Evolutionary conservation across 2,329 filamentous ascomycete species (phyloP), one percentile per base, ranked within the genome.

Genomic region (Drechslerella stenobrocha): DNA sequence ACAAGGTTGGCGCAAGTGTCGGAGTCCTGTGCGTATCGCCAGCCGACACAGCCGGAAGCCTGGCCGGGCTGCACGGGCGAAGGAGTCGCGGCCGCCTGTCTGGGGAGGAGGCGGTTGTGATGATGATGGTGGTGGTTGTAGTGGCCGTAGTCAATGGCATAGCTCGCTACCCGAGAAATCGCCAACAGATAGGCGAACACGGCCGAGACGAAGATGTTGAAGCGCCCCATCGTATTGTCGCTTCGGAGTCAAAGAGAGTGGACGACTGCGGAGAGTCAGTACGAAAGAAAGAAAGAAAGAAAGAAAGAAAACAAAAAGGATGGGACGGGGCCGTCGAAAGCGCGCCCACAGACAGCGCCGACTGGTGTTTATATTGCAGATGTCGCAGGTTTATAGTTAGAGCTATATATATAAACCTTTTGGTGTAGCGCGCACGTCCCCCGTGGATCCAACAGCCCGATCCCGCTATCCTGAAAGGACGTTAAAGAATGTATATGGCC

Each of bases 201-300:
- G 2, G 52, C 50, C 15, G 60, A 66, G 3, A 66, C 32, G 50
- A 66, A 23, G 22, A 66, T 58, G 58, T 66, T 58, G 46, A 66
- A 26, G 32, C 46, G 60, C 47, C 42, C 47, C 53, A 66, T 66
- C 2, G 37, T 58, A 24, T 32, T 18, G 35, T 34, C 45, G 23
- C 20, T 13, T 52, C 22, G 13, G 35, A 32, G 35, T 45, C n/a
- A 45, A 53, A 65, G 35, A 20, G 52, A 65, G 30, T 44, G 60
- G 24, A 65, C 47, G 15, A 52, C 35, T 30, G 24, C 42, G 15
- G 7, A 22, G 20, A 22, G 37, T 18, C 45, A 20, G 13, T 5
- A 47, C 34, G 40, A 61, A 45, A 23, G 22, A 34, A 50, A 28
- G 15, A 32, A 45, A 52, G 22, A 15, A 13, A 37, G 30, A 46